A percentile compares a stretch with the other conserved stretches of the same genome.
These are phyloP conservation scores for Leishmania martiniquensis DNA, from an alignment of 208 protist genomes.

Conservation along the genomic window DNA sequence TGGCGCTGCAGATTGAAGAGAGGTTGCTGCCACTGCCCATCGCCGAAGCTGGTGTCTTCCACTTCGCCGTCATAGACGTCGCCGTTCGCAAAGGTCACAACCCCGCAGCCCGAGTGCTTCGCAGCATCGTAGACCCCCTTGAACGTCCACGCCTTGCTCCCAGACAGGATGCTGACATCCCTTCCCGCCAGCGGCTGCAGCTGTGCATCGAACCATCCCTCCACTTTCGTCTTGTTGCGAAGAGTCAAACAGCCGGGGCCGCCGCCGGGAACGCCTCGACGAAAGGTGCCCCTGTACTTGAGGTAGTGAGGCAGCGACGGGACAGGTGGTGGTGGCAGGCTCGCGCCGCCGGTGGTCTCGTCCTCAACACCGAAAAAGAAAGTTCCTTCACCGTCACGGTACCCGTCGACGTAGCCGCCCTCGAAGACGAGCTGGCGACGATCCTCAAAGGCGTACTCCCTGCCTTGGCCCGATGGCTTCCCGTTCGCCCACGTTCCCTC, in stretches of 20 bases:
- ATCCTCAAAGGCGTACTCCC: constrained; percentile 14
- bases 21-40: neutral
- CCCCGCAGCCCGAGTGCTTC: constrained; percentile 32
- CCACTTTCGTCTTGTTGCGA: constrained; percentile 65
- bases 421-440: constrained; percentile 44
- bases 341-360: constrained; percentile 1
- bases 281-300: constrained; percentile 60
- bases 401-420: constrained; percentile 60
- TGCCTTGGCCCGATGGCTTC: constrained; percentile 45
- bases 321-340: neutral
- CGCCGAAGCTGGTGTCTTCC: constrained; percentile 36
- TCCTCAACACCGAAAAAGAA: constrained; percentile 16
- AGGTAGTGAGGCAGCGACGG: constrained; percentile 10
- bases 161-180: constrained; percentile 12
- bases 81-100: constrained; percentile 67
- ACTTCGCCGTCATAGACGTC: constrained; percentile 73
- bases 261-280: constrained; percentile 36
- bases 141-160: constrained; percentile 40
- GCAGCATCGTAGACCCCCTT: constrained; percentile 54
- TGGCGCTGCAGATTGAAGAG: constrained; percentile 62
- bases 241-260: constrained; percentile 48
- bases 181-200: constrained; percentile 11
- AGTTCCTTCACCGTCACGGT: constrained; percentile 57
- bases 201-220: constrained; percentile 63
- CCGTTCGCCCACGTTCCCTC: constrained; percentile 63